A percentile compares a stretch with the other conserved stretches of the same genome.
Evolutionary conservation across 1,139 yeast genomes (phyloP).

Genomic region (Magnusiomyces sp.): DNA sequence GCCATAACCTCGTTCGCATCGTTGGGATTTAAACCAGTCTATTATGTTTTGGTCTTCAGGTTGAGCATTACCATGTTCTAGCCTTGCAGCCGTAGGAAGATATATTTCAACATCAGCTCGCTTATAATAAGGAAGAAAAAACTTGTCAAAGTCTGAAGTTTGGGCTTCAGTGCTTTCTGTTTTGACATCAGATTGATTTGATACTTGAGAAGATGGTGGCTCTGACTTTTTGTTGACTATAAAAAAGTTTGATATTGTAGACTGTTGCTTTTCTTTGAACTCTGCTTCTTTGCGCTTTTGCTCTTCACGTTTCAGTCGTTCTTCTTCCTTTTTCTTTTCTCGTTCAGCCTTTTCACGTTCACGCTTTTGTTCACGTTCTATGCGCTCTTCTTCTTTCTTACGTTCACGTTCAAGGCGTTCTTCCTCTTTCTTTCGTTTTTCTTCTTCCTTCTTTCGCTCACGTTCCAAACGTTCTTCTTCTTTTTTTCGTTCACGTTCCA

Average conservation of each 20-base stretch:
- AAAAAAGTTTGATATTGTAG: slow-evolving; percentile 11
- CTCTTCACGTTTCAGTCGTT: slow-evolving; percentile 8
- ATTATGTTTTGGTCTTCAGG: not conserved
- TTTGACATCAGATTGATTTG: not conserved
- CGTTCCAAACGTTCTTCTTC: slow-evolving; percentile 9
- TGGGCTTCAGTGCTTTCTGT: not conserved
- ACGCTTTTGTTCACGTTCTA: not conserved
- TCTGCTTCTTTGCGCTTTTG: slow-evolving; percentile 7
- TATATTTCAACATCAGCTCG: slow-evolving; percentile 10
- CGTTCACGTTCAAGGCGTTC: slow-evolving; percentile 3
- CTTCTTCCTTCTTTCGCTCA: slow-evolving; percentile 2
- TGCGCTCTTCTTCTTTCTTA: slow-evolving; percentile 11
- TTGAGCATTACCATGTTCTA: not conserved
- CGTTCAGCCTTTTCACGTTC: slow-evolving; percentile 3
- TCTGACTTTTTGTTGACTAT: slow-evolving; percentile 6
- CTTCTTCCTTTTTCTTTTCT: slow-evolving; percentile 3
- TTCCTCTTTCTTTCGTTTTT: slow-evolving; percentile 5
- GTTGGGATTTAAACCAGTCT: slow-evolving; percentile 10
- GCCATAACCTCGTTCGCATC: slow-evolving; percentile 9
- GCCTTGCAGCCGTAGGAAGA: slow-evolving; percentile 1
- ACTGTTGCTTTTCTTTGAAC: slow-evolving; percentile 10
- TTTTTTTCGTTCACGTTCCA: slow-evolving; percentile 2
- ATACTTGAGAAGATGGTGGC: not conserved
- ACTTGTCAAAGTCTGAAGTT: slow-evolving; percentile 9
- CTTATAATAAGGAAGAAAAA: slow-evolving; percentile 11